Base-by-base conservation (phyloP, 306 rosid species). In the Gillenia trifoliata region DNA sequence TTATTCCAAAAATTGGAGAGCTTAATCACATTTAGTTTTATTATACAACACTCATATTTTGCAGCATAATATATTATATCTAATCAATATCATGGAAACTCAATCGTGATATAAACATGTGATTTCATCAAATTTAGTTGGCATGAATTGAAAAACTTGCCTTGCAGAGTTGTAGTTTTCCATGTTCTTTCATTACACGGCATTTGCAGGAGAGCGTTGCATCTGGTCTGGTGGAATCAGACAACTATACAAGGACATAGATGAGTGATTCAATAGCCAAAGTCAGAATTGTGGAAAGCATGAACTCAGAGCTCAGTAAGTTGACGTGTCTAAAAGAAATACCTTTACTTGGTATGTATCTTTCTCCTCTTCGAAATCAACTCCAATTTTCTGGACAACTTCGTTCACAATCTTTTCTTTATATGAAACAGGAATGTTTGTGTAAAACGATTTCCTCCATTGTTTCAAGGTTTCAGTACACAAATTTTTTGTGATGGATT, bases 341-440 rank as follows among this genome's bases (percentile, higher is more conserved):
- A 86, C 90, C 84, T 80, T 71, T 5, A 86, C 82, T 28, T 63
- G 75, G 81, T 77, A 88, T n/a, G 64, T 17, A 13, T 84, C 86
- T 67, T 84, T 88, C 57, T 87, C 84, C 76, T 65, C 77, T 68
- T 26, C 77, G 62, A 80, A 87, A 13, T 80, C 49, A 64, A 82
- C 55, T 13, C 84, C 87, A 77, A 75, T 66, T 4, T 62, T 47
- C 28, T 60, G 69, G 36, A 62, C 52, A 30, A 67, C 86, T 60
- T 80, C 66, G 1, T 43, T 41, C 9, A 56, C 8, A 41, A 84
- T 69, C 45, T 80, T 57, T 29, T 87, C 87, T 77, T 77, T 66
- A 72, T 72, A 80, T 20, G 71, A 72, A 25, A 72, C 16, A 34
- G 87, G 76, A 63, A 82, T 40, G 45, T 34, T 72, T 52, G 86